phyloP scores from a whole-genome alignment of 805 yeast species.

The Wickerhamomyces chaumierensis region DNA sequence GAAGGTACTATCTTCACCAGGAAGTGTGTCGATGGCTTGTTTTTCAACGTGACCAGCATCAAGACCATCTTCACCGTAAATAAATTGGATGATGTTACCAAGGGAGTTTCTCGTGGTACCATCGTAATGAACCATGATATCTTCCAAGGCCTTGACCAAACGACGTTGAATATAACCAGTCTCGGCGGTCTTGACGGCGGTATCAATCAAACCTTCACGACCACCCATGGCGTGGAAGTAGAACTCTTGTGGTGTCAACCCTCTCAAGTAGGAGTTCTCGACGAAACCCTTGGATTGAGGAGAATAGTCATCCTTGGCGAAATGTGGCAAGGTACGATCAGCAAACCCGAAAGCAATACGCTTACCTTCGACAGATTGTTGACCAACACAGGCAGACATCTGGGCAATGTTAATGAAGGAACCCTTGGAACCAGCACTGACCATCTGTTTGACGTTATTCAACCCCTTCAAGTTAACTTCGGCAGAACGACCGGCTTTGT shows the following conservation, averaged over 20 bases:
- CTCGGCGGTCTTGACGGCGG: constrained; percentile 98
- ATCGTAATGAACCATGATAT: constrained; percentile 95
- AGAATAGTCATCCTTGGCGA: constrained; percentile 95
- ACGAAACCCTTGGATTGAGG: constrained; percentile 98
- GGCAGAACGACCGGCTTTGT: constrained; percentile 97
- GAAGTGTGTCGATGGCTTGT: constrained; percentile 90
- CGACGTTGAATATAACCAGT: constrained; percentile 98
- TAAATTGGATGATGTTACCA: constrained; percentile 92
- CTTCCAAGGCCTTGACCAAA: constrained; percentile 91
- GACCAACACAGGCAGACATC: constrained; percentile 99
- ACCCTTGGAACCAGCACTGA: constrained; percentile 97
- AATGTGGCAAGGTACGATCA: constrained; percentile 94
- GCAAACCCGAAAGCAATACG: constrained; percentile 97
- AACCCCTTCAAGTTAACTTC: constrained; percentile 90
- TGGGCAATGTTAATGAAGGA: constrained; percentile 97
- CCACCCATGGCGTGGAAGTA: constrained; percentile 99
- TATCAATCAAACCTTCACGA: constrained; percentile 98
- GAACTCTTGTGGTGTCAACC: constrained; percentile 96
- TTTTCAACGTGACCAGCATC: constrained; percentile 98
- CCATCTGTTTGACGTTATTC: constrained; percentile 98
- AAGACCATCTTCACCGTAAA: constrained; percentile 98
- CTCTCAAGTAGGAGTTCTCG: constrained; percentile 93
- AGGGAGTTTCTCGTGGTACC: constrained; percentile 96
- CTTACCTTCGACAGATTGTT: constrained; percentile 98
- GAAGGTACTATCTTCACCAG: constrained; percentile 80